Conservation (phyloP, 257 asterid species). For the Eustoma russellianum region DNA sequence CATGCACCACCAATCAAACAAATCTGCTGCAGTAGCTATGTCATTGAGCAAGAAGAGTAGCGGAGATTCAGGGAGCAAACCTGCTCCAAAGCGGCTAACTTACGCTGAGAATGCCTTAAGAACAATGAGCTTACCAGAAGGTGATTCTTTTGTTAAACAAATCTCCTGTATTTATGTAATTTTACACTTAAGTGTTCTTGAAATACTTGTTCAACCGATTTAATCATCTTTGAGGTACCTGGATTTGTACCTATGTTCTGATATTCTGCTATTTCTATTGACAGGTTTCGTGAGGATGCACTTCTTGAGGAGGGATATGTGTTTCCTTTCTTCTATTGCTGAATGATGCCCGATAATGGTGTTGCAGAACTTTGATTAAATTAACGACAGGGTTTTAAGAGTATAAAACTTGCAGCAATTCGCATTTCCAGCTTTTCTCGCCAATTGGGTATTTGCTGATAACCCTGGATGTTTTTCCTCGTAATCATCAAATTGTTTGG, state of each 20-base stretch:
- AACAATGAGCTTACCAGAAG: constrained; percentile 83
- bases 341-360: no score
- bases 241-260: not conserved
- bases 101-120: constrained; percentile 81
- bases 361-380: no score
- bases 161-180: not conserved
- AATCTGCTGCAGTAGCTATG: constrained; percentile 18
- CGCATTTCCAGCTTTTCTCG: no score
- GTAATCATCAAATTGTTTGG: no score
- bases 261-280: not conserved
- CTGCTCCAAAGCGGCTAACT: constrained; percentile 52
- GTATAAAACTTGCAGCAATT: no score
- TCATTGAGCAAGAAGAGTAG: constrained; percentile 31
- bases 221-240: not conserved
- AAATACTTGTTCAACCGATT: not conserved
- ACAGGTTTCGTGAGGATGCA: no score
- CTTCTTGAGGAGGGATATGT: no score
- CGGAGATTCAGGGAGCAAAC: constrained; percentile 24
- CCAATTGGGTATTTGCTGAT: no score
- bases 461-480: no score
- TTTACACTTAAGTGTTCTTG: not conserved
- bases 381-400: no score
- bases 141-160: constrained; percentile 22
- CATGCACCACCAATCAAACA: constrained; percentile 42
- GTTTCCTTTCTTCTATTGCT: no score